A percentile compares a stretch with the other conserved stretches of the same genome.
phyloP scores from a whole-genome alignment of 257 asterid genomes.

The Ilex aquifolium region DNA sequence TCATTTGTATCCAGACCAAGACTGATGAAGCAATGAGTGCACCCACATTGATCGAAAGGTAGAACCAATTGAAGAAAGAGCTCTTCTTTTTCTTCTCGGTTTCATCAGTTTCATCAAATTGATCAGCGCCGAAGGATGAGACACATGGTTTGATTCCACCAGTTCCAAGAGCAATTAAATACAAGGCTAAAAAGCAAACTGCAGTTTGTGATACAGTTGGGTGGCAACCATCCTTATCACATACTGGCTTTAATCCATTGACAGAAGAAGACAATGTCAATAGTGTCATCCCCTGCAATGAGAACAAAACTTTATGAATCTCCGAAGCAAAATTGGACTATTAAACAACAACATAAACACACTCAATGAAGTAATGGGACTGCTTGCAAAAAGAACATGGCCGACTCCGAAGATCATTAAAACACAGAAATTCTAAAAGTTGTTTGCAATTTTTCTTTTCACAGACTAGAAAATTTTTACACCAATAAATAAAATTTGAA shows the following conservation, averaged over 20 bases:
- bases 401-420: no score
- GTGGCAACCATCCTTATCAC: conserved; percentile 34
- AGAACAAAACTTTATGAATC: not conserved
- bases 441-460: no score
- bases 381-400: no score
- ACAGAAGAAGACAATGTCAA: conserved; percentile 67
- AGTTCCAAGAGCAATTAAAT: conserved; percentile 78
- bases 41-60: conserved; percentile 77
- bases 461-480: no score
- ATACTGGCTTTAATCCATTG: conserved; percentile 51
- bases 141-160: conserved; percentile 98
- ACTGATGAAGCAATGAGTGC: conserved; percentile 79
- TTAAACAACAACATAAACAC: not conserved
- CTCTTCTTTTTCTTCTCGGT: conserved; percentile 63
- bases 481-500: no score
- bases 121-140: conserved; percentile 90
- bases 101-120: conserved; percentile 71
- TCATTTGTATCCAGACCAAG: conserved; percentile 80
- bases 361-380: no score
- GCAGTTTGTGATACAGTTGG: conserved; percentile 49
- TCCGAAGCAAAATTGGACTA: no score
- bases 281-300: conserved; percentile 67
- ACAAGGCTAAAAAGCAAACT: conserved; percentile 39
- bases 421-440: no score
- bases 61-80: conserved; percentile 87